Percentiles rank a stretch among this genome's conserved stretches.
Evolutionary conservation across 2,329 filamentous ascomycete species (phyloP).

Genomic region (Pseudopyrenochaeta lycopersici): DNA sequence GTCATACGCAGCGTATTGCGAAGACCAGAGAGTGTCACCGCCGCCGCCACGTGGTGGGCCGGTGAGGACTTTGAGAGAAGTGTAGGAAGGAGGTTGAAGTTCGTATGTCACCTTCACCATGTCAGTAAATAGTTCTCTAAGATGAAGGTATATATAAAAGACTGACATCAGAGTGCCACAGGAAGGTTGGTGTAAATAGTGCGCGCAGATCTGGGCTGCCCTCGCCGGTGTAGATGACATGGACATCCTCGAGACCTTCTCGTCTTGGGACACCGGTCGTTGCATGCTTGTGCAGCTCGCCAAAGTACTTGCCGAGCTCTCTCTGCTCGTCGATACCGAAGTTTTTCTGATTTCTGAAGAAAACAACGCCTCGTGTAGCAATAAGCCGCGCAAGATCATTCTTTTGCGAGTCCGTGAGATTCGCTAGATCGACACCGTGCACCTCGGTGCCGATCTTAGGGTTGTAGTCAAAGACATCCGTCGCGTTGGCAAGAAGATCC

Average conservation of each 20-base stretch:
- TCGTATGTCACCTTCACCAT: constrained; percentile 62
- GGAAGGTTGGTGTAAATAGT: constrained; percentile 63
- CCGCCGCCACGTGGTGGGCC: constrained; percentile 65
- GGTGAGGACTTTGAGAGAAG: constrained; percentile 62
- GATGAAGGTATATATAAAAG: constrained; percentile 5
- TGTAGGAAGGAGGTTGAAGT: constrained; percentile 66
- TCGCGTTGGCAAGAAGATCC: constrained; percentile 61
- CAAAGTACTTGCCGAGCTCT: constrained; percentile 62
- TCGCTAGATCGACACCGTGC: constrained; percentile 60
- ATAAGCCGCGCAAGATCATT: constrained; percentile 64
- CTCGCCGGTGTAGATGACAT: constrained; percentile 65
- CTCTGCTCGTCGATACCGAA: constrained; percentile 64
- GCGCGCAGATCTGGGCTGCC: constrained; percentile 63
- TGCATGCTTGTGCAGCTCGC: constrained; percentile 64
- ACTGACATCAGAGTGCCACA: constrained; percentile 65
- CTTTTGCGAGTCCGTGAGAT: constrained; percentile 61
- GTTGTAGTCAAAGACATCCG: constrained; percentile 65
- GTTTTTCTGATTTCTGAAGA: constrained; percentile 65
- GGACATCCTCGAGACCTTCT: constrained; percentile 63
- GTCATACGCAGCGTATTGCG: constrained; percentile 67
- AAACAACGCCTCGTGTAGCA: constrained; percentile 65
- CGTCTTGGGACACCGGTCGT: constrained; percentile 62
- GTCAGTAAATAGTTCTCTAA: constrained; percentile 13
- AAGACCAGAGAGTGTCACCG: constrained; percentile 67
- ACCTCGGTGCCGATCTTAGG: constrained; percentile 66